phyloP scores from a whole-genome alignment of 2,329 filamentous ascomycete genomes.

The Penicillium sclerotigenum region DNA sequence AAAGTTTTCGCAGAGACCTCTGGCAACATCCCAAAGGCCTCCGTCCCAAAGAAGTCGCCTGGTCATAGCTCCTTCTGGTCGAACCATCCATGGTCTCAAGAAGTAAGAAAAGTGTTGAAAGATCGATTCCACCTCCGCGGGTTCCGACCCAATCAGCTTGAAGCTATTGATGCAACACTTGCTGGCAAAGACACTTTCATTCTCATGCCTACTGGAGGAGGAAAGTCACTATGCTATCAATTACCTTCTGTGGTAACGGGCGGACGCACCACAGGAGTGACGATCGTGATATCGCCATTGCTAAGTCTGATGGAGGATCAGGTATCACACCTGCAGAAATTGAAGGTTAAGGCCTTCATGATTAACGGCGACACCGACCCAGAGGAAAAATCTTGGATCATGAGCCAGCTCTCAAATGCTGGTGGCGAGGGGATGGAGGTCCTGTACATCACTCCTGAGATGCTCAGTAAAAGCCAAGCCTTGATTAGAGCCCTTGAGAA shows the following conservation, averaged over 20 bases:
- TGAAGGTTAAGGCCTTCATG: conserved; percentile 74
- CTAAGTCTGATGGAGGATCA: conserved; percentile 98
- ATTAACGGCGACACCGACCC: conserved; percentile 73
- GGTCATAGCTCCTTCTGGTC: conserved; percentile 48
- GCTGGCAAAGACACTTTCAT: conserved; percentile 87
- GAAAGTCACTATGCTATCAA: conserved; percentile 96
- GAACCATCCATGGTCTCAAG: conserved; percentile 74
- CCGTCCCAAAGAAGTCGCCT: conserved; percentile 33
- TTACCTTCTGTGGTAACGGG: conserved; percentile 78
- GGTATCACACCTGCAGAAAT: conserved; percentile 71
- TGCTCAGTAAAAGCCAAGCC: conserved; percentile 76
- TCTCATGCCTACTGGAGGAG: conserved; percentile 95
- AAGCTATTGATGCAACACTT: conserved; percentile 93
- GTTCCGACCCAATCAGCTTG: conserved; percentile 86
- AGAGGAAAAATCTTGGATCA: conserved; percentile 63
- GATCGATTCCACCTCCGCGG: conserved; percentile 79
- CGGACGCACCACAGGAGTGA: conserved; percentile 78
- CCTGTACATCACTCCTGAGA: conserved; percentile 94
- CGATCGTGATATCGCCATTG: conserved; percentile 89
- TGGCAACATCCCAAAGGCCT: conserved; percentile 35
- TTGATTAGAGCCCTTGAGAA: conserved; percentile 65
- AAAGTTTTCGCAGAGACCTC: conserved; percentile 43
- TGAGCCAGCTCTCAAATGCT: conserved; percentile 59
- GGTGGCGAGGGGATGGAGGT: conserved; percentile 78
- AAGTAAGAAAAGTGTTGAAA: conserved; percentile 76